Percentiles rank a stretch among this genome's conserved stretches.
Evolutionary conservation across 2,329 filamentous ascomycete genomes (phyloP).

Genomic region (Colletotrichum eleusines): DNA sequence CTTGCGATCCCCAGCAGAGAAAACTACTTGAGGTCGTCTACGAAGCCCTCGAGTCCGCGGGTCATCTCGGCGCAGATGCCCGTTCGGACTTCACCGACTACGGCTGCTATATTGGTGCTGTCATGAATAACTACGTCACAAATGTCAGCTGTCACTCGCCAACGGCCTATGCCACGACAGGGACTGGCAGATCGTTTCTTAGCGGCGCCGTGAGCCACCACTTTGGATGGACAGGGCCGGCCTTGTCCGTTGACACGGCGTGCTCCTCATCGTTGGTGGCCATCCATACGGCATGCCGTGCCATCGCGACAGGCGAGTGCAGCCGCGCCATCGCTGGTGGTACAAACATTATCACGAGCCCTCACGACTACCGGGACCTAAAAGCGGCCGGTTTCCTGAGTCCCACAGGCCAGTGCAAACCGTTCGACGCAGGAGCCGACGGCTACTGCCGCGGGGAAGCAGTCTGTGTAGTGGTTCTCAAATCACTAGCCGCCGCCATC

Average conservation of each 20-base stretch:
- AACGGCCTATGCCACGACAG: conserved; percentile 54
- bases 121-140: conserved; percentile 53
- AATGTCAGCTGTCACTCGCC: conserved; percentile 52
- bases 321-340: conserved; percentile 54
- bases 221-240: conserved; percentile 55
- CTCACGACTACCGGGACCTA: conserved; percentile 44
- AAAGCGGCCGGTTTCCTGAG: conserved; percentile 47
- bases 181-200: conserved; percentile 51
- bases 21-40: conserved; percentile 55
- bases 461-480: conserved; percentile 58
- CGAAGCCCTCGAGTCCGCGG: conserved; percentile 52
- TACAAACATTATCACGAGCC: conserved; percentile 50
- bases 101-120: conserved; percentile 53
- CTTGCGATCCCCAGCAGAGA: conserved; percentile 56
- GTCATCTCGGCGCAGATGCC: conserved; percentile 42
- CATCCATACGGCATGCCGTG: conserved; percentile 48
- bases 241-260: conserved; percentile 53
- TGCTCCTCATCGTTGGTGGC: conserved; percentile 52
- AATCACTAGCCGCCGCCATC: conserved; percentile 59
- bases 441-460: conserved; percentile 67
- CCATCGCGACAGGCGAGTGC: conserved; percentile 50
- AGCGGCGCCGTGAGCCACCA: conserved; percentile 51
- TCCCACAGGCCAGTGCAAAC: conserved; percentile 50
- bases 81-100: conserved; percentile 41
- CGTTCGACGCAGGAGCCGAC: conserved; percentile 52